These are phyloP conservation scores for Rubus parviflorus DNA, from an alignment of 306 rosid genomes.

Conservation along the genomic window DNA sequence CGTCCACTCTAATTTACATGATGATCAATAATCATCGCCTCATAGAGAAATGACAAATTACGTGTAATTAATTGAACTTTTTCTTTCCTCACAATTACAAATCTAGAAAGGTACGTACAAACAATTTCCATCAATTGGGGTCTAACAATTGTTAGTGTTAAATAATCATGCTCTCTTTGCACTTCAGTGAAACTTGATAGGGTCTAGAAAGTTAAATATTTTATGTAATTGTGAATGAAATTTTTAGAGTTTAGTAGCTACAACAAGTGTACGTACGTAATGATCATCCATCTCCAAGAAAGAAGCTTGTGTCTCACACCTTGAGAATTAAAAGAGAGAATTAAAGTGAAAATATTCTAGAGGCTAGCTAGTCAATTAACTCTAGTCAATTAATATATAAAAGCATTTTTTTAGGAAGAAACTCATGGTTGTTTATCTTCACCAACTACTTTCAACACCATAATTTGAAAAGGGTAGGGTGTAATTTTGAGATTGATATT, in stretches of 20 bases:
- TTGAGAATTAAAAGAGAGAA: constrained; percentile 37
- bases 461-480: constrained; percentile 24
- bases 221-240: constrained; percentile 30
- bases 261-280: constrained; percentile 51
- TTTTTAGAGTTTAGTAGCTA: constrained; percentile 32
- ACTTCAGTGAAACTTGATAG: constrained; percentile 32
- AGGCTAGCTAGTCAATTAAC: background rate
- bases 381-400: background rate
- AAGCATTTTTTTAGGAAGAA: constrained; percentile 8
- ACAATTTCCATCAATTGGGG: constrained; percentile 30
- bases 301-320: constrained; percentile 70
- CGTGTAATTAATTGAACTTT: constrained; percentile 31
- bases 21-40: constrained; percentile 60
- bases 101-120: constrained; percentile 23
- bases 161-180: constrained; percentile 34
- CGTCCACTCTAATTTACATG: constrained; percentile 46
- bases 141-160: constrained; percentile 12
- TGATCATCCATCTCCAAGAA: constrained; percentile 44
- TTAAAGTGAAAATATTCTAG: constrained; percentile 23
- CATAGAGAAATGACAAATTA: constrained; percentile 41
- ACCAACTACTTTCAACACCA: constrained; percentile 42
- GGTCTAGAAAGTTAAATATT: constrained; percentile 50
- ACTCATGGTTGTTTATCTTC: constrained; percentile 34
- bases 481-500: constrained; percentile 28
- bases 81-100: constrained; percentile 22